phyloP scores from a whole-genome alignment of 1,284 basidiomycete genomes.

The Boletus semigastroideus region DNA sequence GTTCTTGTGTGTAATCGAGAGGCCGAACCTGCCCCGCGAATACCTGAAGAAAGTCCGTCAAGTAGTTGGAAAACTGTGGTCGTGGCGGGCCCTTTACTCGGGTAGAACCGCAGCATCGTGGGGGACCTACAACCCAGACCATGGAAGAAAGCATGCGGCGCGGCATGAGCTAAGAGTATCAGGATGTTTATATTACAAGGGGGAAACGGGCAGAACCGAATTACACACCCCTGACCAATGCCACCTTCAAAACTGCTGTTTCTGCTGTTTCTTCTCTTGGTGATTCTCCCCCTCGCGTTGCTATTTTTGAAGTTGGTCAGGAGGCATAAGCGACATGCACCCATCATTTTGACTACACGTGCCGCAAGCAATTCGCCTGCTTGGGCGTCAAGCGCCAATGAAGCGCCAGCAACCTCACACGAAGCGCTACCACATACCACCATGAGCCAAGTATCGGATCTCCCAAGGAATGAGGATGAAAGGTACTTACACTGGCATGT shows the following conservation, averaged over 20 bases:
- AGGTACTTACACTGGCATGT: conserved; percentile 15
- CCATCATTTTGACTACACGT: conserved; percentile 19
- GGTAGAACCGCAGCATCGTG: background rate
- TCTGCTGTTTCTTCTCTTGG: conserved; percentile 21
- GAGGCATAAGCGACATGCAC: background rate
- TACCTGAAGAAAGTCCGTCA: background rate
- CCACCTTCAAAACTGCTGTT: conserved; percentile 9
- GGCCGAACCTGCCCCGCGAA: background rate
- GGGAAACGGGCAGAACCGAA: background rate
- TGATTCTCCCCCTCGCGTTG: background rate
- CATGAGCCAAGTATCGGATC: conserved; percentile 43
- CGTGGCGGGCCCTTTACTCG: background rate
- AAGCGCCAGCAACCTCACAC: conserved; percentile 7
- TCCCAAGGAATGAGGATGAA: conserved; percentile 30
- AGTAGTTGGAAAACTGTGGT: background rate
- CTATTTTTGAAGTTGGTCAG: background rate
- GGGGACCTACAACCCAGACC: background rate
- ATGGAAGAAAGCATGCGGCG: background rate
- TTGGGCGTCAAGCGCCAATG: conserved; percentile 7
- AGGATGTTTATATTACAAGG: conserved; percentile 14
- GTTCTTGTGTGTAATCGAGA: too few relatives aligned
- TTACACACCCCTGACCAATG: conserved; percentile 13
- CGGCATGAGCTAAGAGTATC: background rate
- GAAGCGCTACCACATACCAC: conserved; percentile 24
- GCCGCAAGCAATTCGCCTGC: conserved; percentile 3